Evolutionary conservation across 2,329 filamentous ascomycete species (phyloP).

Genomic region (Pseudogymnoascus sp.): DNA sequence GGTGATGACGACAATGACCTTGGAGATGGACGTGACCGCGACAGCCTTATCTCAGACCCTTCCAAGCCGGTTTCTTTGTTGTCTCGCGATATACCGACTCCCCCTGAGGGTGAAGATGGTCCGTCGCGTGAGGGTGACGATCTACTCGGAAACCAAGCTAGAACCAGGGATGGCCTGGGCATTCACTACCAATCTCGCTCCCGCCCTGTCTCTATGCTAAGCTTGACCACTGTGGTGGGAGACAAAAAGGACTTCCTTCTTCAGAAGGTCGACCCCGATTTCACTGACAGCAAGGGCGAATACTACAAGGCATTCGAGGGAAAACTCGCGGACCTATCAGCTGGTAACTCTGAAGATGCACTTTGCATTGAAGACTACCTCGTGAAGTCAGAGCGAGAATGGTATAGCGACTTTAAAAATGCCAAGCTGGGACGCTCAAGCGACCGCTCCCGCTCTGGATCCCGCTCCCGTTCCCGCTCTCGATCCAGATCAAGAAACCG

Average conservation of each 20-base stretch:
- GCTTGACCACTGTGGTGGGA: slow-evolving; percentile 49
- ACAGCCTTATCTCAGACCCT: neutral
- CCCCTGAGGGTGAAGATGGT: neutral
- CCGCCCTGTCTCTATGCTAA: slow-evolving; percentile 37
- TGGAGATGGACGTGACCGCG: neutral
- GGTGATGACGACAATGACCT: slow-evolving; percentile 1
- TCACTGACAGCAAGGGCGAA: slow-evolving; percentile 56
- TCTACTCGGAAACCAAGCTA: neutral
- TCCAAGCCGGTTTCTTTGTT: neutral
- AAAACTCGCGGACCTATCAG: slow-evolving; percentile 45
- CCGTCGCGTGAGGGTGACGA: neutral
- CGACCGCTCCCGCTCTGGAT: slow-evolving; percentile 4
- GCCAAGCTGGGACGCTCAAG: slow-evolving; percentile 43
- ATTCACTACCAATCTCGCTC: slow-evolving; percentile 4
- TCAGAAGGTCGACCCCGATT: slow-evolving; percentile 60
- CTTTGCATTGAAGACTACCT: slow-evolving; percentile 61
- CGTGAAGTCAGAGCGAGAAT: slow-evolving; percentile 58
- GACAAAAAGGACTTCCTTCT: slow-evolving; percentile 55
- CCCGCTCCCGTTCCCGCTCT: neutral
- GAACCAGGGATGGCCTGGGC: neutral
- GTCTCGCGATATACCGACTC: neutral
- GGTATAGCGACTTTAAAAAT: slow-evolving; percentile 53
- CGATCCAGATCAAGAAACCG: neutral
- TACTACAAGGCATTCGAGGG: slow-evolving; percentile 53
- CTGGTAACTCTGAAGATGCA: slow-evolving; percentile 48